Conservation (phyloP, 2,329 filamentous ascomycete genomes). For the Cladophialophora chaetospira region DNA sequence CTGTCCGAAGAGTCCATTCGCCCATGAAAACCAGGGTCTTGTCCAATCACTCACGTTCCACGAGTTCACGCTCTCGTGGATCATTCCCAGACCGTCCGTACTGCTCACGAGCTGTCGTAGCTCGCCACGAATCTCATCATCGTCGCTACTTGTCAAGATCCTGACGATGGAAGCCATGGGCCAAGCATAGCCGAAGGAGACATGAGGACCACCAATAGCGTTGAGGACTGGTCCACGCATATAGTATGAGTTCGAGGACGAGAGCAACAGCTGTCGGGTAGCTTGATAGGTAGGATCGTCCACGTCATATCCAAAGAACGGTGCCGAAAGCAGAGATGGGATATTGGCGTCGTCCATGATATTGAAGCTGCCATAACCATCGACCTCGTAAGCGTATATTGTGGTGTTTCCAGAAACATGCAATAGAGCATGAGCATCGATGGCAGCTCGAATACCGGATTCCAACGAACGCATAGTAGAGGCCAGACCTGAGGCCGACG, state of each 20-base stretch:
- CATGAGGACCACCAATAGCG: conserved; percentile 80
- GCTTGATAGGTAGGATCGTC: conserved; percentile 78
- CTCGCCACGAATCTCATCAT: conserved; percentile 71
- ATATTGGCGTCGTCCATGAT: conserved; percentile 69
- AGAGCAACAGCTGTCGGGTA: conserved; percentile 79
- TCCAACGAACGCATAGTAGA: background rate
- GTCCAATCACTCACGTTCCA: conserved; percentile 48
- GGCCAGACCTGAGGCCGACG: background rate
- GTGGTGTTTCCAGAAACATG: conserved; percentile 43
- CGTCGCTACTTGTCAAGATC: conserved; percentile 79
- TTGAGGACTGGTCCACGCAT: conserved; percentile 73
- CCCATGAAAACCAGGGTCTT: conserved; percentile 87
- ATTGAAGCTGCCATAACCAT: conserved; percentile 63
- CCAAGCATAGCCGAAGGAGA: conserved; percentile 87
- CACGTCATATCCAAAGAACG: conserved; percentile 53
- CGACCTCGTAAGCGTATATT: conserved; percentile 66
- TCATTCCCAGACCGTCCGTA: conserved; percentile 72
- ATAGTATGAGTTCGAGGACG: conserved; percentile 82
- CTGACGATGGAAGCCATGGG: conserved; percentile 93
- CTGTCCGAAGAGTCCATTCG: conserved; percentile 82
- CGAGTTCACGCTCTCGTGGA: conserved; percentile 92
- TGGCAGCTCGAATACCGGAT: background rate
- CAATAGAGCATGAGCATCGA: background rate
- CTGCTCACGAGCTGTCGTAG: conserved; percentile 69
- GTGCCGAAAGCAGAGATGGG: conserved; percentile 62